phyloP scores from a whole-genome alignment of 2,329 filamentous ascomycete species.

The Cordyceps fumosorosea region DNA sequence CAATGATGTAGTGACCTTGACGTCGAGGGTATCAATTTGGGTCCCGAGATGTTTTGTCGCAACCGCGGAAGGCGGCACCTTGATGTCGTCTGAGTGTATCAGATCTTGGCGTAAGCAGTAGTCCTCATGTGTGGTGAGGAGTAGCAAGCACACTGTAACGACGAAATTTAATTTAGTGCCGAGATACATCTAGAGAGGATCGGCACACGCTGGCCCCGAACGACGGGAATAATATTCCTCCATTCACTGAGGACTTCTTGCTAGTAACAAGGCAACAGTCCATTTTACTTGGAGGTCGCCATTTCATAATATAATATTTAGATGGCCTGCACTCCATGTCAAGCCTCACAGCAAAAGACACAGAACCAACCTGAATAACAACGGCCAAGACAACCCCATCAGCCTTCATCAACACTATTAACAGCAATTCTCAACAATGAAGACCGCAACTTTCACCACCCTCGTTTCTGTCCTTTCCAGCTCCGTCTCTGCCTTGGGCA shows the following conservation, averaged over 20 bases:
- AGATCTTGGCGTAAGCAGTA: slow-evolving; percentile 9
- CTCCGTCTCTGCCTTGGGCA: slow-evolving; percentile 13
- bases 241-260: background rate
- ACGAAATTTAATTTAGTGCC: background rate
- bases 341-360: background rate
- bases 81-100: background rate
- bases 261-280: no score
- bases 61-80: background rate
- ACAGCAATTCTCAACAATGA: background rate
- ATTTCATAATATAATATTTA: background rate
- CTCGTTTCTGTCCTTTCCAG: background rate
- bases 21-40: background rate
- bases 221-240: background rate
- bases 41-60: background rate
- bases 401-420: background rate
- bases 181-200: background rate
- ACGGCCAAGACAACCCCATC: no score
- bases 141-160: background rate
- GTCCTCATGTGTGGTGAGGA: background rate
- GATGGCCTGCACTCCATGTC: background rate
- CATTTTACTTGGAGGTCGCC: background rate
- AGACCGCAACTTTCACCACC: background rate
- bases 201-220: background rate
- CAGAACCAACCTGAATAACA: background rate
- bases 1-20: background rate